Evolutionary conservation across 139 green algal species (phyloP).

Genomic region (Yamagishiella unicocca): DNA sequence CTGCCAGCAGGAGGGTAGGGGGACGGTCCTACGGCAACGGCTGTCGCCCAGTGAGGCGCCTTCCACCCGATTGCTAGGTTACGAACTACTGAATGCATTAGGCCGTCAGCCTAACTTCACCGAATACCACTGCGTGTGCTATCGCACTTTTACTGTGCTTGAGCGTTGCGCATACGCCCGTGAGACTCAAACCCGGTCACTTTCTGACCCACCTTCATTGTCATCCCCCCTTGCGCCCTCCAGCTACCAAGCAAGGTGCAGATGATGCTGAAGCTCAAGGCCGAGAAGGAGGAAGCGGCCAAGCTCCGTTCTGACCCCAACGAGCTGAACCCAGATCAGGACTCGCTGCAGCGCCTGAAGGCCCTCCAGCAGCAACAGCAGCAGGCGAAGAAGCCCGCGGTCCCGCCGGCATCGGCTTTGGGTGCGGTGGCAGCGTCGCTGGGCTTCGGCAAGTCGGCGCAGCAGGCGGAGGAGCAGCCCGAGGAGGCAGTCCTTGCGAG

Average conservation of each 20-base stretch:
- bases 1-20: too few relatives aligned
- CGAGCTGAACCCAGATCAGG: constrained; percentile 73
- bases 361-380: constrained; percentile 58
- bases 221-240: not conserved
- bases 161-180: too few relatives aligned
- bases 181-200: too few relatives aligned
- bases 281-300: constrained; percentile 75
- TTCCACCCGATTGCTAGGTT: too few relatives aligned
- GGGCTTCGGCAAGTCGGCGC: constrained; percentile 29
- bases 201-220: too few relatives aligned
- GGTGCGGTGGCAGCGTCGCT: not conserved
- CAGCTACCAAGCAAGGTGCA: constrained; percentile 83
- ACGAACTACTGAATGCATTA: too few relatives aligned
- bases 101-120: too few relatives aligned
- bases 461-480: not conserved
- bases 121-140: too few relatives aligned
- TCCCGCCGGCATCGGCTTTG: not conserved
- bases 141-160: too few relatives aligned
- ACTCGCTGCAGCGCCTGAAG: constrained; percentile 70
- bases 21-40: too few relatives aligned
- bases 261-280: constrained; percentile 72
- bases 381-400: constrained; percentile 3
- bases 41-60: too few relatives aligned
- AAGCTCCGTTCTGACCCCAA: constrained; percentile 51
- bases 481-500: not conserved